phyloP scores from a whole-genome alignment of 495 filamentous ascomycete genomes.

The Astrothelium subdiscretum region DNA sequence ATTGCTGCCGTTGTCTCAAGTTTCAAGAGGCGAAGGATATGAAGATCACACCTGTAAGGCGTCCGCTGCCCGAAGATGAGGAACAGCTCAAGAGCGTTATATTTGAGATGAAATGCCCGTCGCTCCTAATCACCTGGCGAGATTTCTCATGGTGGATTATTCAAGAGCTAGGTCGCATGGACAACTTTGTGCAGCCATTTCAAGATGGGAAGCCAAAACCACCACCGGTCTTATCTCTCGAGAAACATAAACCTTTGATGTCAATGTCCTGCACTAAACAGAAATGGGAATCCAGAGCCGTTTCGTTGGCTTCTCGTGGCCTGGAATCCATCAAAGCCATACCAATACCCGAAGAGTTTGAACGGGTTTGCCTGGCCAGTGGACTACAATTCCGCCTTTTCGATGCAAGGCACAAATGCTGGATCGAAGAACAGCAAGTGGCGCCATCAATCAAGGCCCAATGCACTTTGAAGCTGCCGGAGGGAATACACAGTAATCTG shows the following conservation, averaged over 20 bases:
- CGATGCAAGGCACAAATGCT: conserved; percentile 1
- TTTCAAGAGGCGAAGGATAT: conserved; percentile 30
- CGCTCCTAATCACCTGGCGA: conserved; percentile 40
- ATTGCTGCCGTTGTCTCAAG: conserved; percentile 11
- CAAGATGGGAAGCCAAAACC: no score
- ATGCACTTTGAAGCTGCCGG: conserved; percentile 15
- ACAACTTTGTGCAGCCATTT: not conserved
- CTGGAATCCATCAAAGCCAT: not conserved
- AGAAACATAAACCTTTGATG: conserved; percentile 2
- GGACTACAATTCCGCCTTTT: conserved; percentile 13
- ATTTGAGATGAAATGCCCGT: conserved; percentile 46
- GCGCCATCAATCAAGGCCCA: not conserved
- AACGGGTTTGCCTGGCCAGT: conserved; percentile 13
- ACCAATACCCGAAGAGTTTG: not conserved
- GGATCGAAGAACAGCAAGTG: not conserved
- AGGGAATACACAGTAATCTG: conserved; percentile 4
- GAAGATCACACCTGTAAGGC: conserved; percentile 44
- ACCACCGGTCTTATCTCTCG: not conserved
- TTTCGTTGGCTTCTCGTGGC: conserved; percentile 17
- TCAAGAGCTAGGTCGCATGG: not conserved
- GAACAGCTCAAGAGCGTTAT: conserved; percentile 35
- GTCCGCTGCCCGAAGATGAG: conserved; percentile 41
- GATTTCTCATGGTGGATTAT: conserved; percentile 31
- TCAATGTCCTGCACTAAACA: conserved; percentile 5
- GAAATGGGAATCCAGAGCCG: conserved; percentile 26